These are phyloP conservation scores for Thermochaetoides thermophila DNA, from an alignment of 495 filamentous ascomycete genomes.

Conservation along the genomic window DNA sequence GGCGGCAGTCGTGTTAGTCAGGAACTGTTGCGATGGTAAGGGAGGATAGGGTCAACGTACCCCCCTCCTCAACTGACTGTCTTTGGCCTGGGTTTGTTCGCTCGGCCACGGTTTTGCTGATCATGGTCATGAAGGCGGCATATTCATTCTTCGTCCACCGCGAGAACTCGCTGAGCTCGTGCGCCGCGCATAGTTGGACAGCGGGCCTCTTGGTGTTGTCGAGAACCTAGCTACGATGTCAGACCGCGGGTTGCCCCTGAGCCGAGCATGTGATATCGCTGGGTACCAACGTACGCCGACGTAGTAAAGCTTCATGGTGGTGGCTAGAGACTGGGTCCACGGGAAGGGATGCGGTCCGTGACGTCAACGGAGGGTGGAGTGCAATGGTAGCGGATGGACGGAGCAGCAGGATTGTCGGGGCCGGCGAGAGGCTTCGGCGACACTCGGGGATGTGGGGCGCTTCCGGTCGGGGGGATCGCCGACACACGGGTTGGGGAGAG, in stretches of 20 bases:
- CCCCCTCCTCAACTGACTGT: conserved; percentile 84
- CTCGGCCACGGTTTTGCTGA: conserved; percentile 60
- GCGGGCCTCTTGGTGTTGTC: conserved; percentile 45
- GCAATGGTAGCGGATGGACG: background rate
- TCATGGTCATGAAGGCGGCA: conserved; percentile 54
- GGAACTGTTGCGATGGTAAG: background rate
- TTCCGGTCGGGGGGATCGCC: conserved; percentile 1
- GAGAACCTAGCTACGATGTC: conserved; percentile 7
- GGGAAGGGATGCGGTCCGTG: too few species aligned
- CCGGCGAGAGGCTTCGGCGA: background rate
- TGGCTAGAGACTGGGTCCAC: too few species aligned
- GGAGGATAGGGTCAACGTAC: conserved; percentile 25
- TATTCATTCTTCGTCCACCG: conserved; percentile 61
- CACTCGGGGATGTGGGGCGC: conserved; percentile 6
- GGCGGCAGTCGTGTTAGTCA: too few species aligned
- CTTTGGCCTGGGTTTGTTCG: conserved; percentile 73
- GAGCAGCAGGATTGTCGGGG: background rate
- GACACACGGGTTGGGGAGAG: too few species aligned
- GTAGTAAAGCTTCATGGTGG: conserved; percentile 84
- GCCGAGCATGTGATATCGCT: too few species aligned
- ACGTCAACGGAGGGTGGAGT: background rate
- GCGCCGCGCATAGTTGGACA: conserved; percentile 64
- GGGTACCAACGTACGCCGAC: conserved; percentile 51
- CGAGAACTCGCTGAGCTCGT: conserved; percentile 66
- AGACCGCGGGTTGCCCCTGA: conserved; percentile 4